phyloP scores from a whole-genome alignment of 1,284 basidiomycete species.

The Ceratobasidium papillatum region DNA sequence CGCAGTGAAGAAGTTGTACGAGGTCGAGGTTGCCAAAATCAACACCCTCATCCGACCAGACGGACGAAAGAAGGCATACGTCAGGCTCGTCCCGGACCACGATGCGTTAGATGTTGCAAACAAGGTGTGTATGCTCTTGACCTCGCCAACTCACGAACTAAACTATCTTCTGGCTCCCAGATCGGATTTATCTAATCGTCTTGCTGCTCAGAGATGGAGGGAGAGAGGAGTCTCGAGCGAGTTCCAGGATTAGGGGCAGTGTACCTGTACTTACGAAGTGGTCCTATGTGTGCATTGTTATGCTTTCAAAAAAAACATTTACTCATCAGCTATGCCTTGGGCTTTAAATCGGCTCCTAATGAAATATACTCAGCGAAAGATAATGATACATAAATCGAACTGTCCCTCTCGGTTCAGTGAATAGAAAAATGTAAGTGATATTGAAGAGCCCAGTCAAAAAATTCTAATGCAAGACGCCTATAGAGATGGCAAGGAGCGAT shows the following conservation, averaged over 20 bases:
- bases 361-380: neutral
- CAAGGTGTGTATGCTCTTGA: conserved; percentile 73
- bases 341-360: neutral
- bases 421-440: too few species aligned
- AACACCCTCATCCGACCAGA: conserved; percentile 99
- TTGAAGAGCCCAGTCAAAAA: too few species aligned
- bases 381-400: too few species aligned
- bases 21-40: conserved; percentile 94
- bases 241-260: neutral
- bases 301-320: conserved; percentile 40
- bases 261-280: conserved; percentile 17
- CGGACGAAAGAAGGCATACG: conserved; percentile 99
- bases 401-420: too few species aligned
- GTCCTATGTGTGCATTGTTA: conserved; percentile 25
- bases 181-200: conserved; percentile 79
- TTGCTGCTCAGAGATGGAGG: neutral
- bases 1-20: conserved; percentile 98
- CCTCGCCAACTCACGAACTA: conserved; percentile 35
- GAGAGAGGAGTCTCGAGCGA: neutral
- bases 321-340: conserved; percentile 24
- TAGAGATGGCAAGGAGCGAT: conserved; percentile 36
- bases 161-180: conserved; percentile 52
- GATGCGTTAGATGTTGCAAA: conserved; percentile 98
- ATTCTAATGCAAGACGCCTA: too few species aligned
- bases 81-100: conserved; percentile 92